Evolutionary conservation across 768 basidiomycete species (phyloP), one percentile per base, ranked within the genome.

Genomic region (Podaxis sp.): DNA sequence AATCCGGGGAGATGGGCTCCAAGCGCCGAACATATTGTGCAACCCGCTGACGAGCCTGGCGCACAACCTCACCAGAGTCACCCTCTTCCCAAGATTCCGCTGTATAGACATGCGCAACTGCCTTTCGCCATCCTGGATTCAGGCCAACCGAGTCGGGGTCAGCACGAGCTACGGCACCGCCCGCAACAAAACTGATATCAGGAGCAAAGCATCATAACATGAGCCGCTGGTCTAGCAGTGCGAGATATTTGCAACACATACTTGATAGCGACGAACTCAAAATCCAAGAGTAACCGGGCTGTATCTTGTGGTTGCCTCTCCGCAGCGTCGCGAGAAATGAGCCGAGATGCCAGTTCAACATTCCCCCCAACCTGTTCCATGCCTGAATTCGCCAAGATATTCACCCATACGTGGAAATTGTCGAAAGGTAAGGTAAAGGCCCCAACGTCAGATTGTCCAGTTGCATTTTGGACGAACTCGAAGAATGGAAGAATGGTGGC

Each of bases 101-200:
- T 19, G 46, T 51, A n/a, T 15, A 27, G 19, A 73, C 65, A 29
- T 80, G 68, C 4, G 73, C 68, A 11, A 82, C 41, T 0, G 81
- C 75, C n/a, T 74, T 71, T 12, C 83, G 74, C 81, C 83, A 85
- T 0, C 76, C 78, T 15, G 81, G 82, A 66, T 82, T 76, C 27
- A 82, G 63, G 9, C 79, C 82, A 9, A 72, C 72, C 1, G 79
- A 73, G 49, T 75, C 71, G 0, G 80, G 75, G 25, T 75, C 68
- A 46, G 69, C 66, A 22, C 68, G 66, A 4, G 75, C 71, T 17
- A 47, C 27, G 24, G 55, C 43, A 27, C 51, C 55, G 27, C 56
- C 55, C 6, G 38, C 50, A 22, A 41, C 40, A 50, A 57, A 57
- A 53, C 36, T 46, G 13, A 33, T 24, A 56, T 19, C 27, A 47